Conservation (phyloP, 257 asterid genomes). For the Fraxinus anomala region DNA sequence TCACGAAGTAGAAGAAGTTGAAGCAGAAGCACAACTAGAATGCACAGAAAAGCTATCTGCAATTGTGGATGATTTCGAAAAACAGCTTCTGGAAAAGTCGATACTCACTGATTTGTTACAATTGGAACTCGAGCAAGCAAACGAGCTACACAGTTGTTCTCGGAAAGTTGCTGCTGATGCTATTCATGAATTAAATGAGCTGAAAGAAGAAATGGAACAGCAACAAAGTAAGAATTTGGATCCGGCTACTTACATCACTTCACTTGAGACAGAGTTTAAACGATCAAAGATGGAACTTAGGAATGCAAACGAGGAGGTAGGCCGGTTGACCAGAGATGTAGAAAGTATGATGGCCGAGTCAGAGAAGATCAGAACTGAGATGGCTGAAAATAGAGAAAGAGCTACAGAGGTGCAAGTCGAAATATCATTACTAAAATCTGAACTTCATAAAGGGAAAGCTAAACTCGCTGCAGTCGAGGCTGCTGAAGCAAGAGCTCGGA, state of each 20-base stretch:
- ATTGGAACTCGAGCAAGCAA: slow-evolving; percentile 36
- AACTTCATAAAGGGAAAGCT: slow-evolving; percentile 51
- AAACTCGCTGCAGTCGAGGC: slow-evolving; percentile 51
- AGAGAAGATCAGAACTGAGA: slow-evolving; percentile 24
- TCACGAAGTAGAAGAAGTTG: slow-evolving; percentile 29
- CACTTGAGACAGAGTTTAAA: slow-evolving; percentile 45
- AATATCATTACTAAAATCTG: slow-evolving; percentile 51
- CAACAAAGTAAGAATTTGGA: slow-evolving; percentile 38
- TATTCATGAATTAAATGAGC: slow-evolving; percentile 27
- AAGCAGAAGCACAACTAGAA: slow-evolving; percentile 22
- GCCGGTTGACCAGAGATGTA: background rate
- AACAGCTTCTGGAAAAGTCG: slow-evolving; percentile 41
- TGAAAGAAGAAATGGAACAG: slow-evolving; percentile 36
- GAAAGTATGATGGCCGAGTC: slow-evolving; percentile 33
- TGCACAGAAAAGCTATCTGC: background rate
- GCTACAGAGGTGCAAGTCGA: slow-evolving; percentile 48
- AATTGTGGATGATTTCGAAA: slow-evolving; percentile 23
- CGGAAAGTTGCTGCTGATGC: slow-evolving; percentile 37
- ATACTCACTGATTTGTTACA: slow-evolving; percentile 30
- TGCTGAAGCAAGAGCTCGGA: slow-evolving; percentile 45
- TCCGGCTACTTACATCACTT: slow-evolving; percentile 33
- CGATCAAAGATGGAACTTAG: slow-evolving; percentile 30
- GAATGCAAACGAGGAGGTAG: slow-evolving; percentile 25
- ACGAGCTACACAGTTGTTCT: slow-evolving; percentile 29
- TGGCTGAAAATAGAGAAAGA: slow-evolving; percentile 22